Percentiles rank a stretch among this genome's conserved stretches.
Evolutionary conservation across 1,284 basidiomycete species (phyloP).

Genomic region (Amylostereum areolatum): DNA sequence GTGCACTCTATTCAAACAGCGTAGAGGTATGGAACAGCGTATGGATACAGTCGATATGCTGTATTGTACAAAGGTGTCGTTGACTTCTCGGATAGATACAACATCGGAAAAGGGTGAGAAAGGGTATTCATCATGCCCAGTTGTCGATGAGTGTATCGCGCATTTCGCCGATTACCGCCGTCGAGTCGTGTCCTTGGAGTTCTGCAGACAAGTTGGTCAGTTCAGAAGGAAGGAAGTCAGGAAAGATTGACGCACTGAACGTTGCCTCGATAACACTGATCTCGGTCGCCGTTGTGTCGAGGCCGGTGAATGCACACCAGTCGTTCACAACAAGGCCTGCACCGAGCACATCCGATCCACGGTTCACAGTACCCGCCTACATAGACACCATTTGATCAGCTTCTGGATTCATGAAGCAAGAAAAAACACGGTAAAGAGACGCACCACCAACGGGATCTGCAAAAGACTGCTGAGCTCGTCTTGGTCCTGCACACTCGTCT

Average conservation of each 20-base stretch:
- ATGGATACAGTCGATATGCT: no score
- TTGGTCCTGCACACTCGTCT: conserved; percentile 95
- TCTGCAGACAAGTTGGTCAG: conserved; percentile 38
- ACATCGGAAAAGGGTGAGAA: not conserved
- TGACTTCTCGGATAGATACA: not conserved
- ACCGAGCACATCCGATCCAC: conserved; percentile 96
- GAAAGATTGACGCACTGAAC: conserved; percentile 66
- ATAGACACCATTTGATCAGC: not conserved
- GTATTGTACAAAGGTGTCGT: no score
- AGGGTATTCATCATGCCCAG: conserved; percentile 63
- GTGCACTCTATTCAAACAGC: no score
- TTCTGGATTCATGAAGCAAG: no score
- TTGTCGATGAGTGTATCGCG: conserved; percentile 91
- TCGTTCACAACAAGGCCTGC: conserved; percentile 98
- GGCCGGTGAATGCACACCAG: conserved; percentile 96
- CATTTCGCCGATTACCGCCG: conserved; percentile 91
- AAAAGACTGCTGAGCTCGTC: conserved; percentile 94
- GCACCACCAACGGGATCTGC: conserved; percentile 90
- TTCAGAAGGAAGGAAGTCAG: conserved; percentile 4
- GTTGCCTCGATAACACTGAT: conserved; percentile 97
- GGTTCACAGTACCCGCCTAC: conserved; percentile 95
- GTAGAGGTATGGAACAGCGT: no score
- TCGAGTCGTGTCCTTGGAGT: conserved; percentile 82
- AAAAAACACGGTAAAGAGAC: conserved; percentile 23
- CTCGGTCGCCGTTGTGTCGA: conserved; percentile 97